phyloP scores from a whole-genome alignment of 345 rosid species.

The Murraya koenigii region DNA sequence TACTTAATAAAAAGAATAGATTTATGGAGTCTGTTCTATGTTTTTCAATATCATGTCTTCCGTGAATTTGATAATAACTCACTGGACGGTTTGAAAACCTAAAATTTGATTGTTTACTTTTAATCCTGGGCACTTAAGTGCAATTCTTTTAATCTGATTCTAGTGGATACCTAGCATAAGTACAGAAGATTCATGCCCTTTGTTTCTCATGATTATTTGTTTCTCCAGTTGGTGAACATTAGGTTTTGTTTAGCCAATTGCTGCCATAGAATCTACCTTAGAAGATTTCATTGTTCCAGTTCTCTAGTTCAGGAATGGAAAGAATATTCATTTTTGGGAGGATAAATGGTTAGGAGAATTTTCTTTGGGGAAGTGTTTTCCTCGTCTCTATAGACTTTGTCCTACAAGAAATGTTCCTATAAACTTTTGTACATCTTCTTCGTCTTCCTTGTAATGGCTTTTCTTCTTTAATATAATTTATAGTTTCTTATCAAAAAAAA shows the following conservation, averaged over 20 bases:
- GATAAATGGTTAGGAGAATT: too few species aligned
- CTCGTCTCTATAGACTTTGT: too few species aligned
- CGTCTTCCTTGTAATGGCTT: too few species aligned
- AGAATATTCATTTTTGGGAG: too few species aligned
- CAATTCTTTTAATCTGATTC: not conserved
- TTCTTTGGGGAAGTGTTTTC: too few species aligned
- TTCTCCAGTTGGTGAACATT: not conserved
- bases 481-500: too few species aligned
- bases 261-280: not conserved
- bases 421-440: too few species aligned
- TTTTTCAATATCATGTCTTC: not conserved
- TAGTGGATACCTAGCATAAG: not conserved
- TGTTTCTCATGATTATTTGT: not conserved
- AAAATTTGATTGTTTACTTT: not conserved
- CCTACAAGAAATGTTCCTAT: too few species aligned
- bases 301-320: too few species aligned
- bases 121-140: not conserved
- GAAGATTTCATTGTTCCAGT: not conserved
- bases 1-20: not conserved
- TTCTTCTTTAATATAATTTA: too few species aligned
- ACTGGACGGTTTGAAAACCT: not conserved
- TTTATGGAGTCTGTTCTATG: not conserved
- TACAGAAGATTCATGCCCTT: not conserved
- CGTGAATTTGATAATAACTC: not conserved
- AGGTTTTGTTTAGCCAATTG: not conserved